phyloP scores from a whole-genome alignment of 73 alveolate species.

The Paramecium pentaurelia region DNA sequence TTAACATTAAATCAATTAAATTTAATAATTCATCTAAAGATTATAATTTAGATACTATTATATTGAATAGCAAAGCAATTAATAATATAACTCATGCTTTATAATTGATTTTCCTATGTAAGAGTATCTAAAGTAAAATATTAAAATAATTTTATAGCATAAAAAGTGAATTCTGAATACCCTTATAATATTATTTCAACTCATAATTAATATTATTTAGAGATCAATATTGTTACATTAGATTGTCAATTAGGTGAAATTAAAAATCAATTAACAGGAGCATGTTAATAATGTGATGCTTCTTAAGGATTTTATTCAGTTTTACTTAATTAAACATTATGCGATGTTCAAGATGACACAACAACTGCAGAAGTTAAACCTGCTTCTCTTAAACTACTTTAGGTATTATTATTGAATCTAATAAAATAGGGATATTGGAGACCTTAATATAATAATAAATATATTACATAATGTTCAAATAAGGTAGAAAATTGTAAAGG shows the following conservation, averaged over 20 bases:
- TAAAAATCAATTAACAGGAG: not conserved
- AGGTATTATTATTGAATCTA: not conserved
- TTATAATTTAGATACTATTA: not conserved
- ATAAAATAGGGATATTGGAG: slow-evolving; percentile 11
- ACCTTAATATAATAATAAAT: not conserved
- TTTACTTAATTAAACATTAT: not conserved
- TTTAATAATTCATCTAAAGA: not conserved
- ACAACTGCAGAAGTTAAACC: not conserved
- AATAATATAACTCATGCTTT: not conserved
- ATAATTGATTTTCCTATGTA: not conserved
- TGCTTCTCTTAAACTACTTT: not conserved
- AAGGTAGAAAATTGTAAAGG: not conserved
- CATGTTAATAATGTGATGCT: not conserved
- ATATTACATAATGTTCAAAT: not conserved
- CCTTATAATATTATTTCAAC: not conserved
- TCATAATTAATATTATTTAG: not conserved
- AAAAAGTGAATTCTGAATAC: not conserved
- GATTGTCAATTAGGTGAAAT: not conserved
- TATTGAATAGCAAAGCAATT: not conserved
- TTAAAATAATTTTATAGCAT: not conserved
- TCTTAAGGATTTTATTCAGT: not conserved
- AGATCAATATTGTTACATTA: not conserved
- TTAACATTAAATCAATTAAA: not conserved
- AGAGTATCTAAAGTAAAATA: not conserved
- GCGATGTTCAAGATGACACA: not conserved